These are phyloP conservation scores for Neofusicoccum umdonicola DNA, from an alignment of 2,329 filamentous ascomycete species.

Conservation along the genomic window DNA sequence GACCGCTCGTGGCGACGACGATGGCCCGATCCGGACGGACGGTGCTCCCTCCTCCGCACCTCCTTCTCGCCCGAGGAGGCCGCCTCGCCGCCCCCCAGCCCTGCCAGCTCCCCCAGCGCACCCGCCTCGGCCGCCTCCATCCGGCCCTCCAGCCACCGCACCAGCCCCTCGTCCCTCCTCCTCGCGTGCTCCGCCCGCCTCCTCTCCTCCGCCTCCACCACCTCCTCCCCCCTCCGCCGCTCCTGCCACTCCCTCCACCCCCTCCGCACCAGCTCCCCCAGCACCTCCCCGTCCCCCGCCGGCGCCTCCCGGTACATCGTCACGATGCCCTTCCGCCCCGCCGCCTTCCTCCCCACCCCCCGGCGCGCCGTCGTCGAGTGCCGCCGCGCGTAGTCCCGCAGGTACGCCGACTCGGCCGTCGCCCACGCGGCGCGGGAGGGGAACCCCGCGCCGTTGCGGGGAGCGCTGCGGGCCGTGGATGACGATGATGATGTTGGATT, in stretches of 20 bases:
- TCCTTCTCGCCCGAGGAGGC: background rate
- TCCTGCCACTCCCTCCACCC: background rate
- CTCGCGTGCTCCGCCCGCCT: background rate
- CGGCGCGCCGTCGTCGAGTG: background rate
- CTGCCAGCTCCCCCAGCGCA: background rate
- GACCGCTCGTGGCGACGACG: background rate
- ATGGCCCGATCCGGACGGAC: background rate
- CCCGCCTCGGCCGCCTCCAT: background rate
- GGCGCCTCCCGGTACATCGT: background rate
- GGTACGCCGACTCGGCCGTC: background rate
- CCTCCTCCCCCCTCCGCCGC: background rate
- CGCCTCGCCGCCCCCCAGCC: background rate
- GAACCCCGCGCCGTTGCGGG: no score
- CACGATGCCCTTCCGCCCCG: background rate
- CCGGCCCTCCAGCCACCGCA: background rate
- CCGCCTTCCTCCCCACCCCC: background rate
- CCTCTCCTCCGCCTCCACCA: constrained; percentile 8
- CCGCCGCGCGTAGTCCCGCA: background rate
- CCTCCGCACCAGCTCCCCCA: background rate
- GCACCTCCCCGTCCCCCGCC: background rate
- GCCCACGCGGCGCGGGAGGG: background rate
- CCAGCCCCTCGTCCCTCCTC: constrained; percentile 21
- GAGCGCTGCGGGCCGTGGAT: no score
- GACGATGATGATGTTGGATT: no score
- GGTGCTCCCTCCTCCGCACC: background rate